These are phyloP conservation scores for Neocucurbitaria cava DNA, from an alignment of 2,329 filamentous ascomycete genomes.

Conservation along the genomic window DNA sequence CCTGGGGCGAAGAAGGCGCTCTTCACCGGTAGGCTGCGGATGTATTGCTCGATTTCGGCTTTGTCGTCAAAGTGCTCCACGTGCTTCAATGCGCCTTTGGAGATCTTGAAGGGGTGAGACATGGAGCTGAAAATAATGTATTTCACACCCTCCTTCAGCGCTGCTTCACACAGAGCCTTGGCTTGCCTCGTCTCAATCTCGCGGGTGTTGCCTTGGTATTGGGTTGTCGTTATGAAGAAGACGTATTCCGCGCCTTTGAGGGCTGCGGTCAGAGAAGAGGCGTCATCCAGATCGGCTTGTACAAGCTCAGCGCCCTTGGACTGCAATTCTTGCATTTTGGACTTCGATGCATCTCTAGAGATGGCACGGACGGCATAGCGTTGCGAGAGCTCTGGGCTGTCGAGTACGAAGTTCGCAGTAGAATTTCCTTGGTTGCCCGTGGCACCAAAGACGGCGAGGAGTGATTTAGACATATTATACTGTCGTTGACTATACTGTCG, in stretches of 20 bases:
- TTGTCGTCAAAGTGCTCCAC: conserved; percentile 65
- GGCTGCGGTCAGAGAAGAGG: conserved; percentile 26
- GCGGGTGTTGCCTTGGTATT: conserved; percentile 30
- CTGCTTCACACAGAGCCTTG: conserved; percentile 37
- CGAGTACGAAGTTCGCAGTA: conserved; percentile 56
- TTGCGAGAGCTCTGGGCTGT: conserved; percentile 48
- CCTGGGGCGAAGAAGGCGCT: conserved; percentile 63
- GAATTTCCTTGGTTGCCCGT: conserved; percentile 63
- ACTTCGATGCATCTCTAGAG: conserved; percentile 58
- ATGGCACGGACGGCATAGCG: conserved; percentile 61
- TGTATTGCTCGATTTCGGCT: conserved; percentile 63
- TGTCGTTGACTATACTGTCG: background rate
- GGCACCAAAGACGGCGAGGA: conserved; percentile 41
- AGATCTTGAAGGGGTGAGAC: conserved; percentile 34
- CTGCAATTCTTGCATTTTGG: conserved; percentile 55
- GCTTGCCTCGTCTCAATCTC: conserved; percentile 35
- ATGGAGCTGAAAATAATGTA: conserved; percentile 51
- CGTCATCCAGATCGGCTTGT: conserved; percentile 58
- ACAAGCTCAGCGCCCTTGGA: conserved; percentile 60
- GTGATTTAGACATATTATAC: conserved; percentile 23
- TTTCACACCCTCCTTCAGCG: conserved; percentile 42
- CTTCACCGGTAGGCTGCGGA: conserved; percentile 57
- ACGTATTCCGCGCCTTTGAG: conserved; percentile 29
- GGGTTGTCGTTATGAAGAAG: conserved; percentile 41
- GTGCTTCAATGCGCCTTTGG: conserved; percentile 42